Evolutionary conservation across 2,329 filamentous ascomycete species (phyloP).

Genomic region (Mycocentrospora acerina): DNA sequence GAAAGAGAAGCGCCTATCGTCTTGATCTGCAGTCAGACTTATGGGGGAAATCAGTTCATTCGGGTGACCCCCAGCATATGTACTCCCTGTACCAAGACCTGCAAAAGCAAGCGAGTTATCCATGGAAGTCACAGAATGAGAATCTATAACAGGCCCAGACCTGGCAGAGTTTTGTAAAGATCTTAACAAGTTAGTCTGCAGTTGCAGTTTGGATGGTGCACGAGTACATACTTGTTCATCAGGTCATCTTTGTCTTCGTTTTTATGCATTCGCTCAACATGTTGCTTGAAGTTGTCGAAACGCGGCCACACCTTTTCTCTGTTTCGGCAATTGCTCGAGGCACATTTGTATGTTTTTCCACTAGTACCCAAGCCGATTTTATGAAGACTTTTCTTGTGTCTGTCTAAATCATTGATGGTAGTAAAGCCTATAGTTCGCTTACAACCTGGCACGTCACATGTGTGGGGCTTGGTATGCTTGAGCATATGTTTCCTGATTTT

Average conservation of each 20-base stretch:
- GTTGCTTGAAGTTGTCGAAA: slow-evolving; percentile 82
- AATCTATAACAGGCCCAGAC: slow-evolving; percentile 4
- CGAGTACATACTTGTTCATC: slow-evolving; percentile 47
- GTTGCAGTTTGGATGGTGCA: background rate
- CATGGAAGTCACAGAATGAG: slow-evolving; percentile 22
- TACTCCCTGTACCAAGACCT: slow-evolving; percentile 30
- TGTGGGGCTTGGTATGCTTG: slow-evolving; percentile 68
- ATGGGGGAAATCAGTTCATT: slow-evolving; percentile 20
- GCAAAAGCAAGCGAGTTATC: slow-evolving; percentile 29
- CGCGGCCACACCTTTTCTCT: slow-evolving; percentile 75
- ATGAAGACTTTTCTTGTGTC: slow-evolving; percentile 76
- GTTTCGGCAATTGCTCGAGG: slow-evolving; percentile 56
- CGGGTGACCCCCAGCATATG: slow-evolving; percentile 15
- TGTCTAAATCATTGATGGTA: slow-evolving; percentile 77
- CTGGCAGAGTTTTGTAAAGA: slow-evolving; percentile 19
- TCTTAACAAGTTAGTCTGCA: slow-evolving; percentile 26
- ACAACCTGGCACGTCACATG: slow-evolving; percentile 63
- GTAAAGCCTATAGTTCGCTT: slow-evolving; percentile 67
- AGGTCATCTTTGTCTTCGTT: slow-evolving; percentile 48
- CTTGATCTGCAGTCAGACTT: slow-evolving; percentile 23
- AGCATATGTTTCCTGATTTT: slow-evolving; percentile 71
- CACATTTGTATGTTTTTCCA: slow-evolving; percentile 58
- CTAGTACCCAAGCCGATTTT: slow-evolving; percentile 48
- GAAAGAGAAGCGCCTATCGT: background rate
- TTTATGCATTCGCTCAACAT: slow-evolving; percentile 69